Percentiles rank a stretch among this genome's conserved stretches.
Conservation (phyloP, 1,284 basidiomycete species). For the Irpex rosettiformis region DNA sequence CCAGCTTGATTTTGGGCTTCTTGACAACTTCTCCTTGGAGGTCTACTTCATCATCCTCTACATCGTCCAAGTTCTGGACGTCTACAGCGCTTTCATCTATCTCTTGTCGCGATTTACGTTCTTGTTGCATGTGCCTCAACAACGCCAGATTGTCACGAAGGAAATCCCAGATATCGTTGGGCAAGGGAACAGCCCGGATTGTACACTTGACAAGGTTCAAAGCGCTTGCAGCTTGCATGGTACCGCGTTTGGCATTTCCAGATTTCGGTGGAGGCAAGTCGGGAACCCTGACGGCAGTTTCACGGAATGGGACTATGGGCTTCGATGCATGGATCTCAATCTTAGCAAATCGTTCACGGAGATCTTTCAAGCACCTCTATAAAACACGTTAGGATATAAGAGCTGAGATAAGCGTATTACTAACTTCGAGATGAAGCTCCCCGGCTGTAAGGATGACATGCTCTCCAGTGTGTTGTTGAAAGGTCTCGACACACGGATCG, state of each 20-base stretch:
- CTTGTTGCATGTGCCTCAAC: constrained; percentile 52
- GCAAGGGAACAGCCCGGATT: constrained; percentile 81
- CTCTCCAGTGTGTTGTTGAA: constrained; percentile 96
- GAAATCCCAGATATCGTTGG: constrained; percentile 65
- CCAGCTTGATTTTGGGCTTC: constrained; percentile 62
- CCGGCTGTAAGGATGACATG: constrained; percentile 97
- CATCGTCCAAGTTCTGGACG: constrained; percentile 18
- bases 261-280: constrained; percentile 91
- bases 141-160: constrained; percentile 70
- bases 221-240: constrained; percentile 67
- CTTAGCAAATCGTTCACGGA: constrained; percentile 92
- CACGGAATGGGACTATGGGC: constrained; percentile 97
- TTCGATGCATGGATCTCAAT: constrained; percentile 92
- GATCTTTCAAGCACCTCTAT: constrained; percentile 91
- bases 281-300: constrained; percentile 82
- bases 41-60: constrained; percentile 37
- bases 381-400: constrained; percentile 3
- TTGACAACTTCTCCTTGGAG: constrained; percentile 56
- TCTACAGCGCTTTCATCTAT: constrained; percentile 31
- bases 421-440: constrained; percentile 92
- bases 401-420: constrained; percentile 8
- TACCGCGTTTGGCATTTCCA: constrained; percentile 71
- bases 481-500: constrained; percentile 96
- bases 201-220: constrained; percentile 81
- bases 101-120: constrained; percentile 36